Evolutionary conservation across 805 yeast species (phyloP).

Genomic region (Spathaspora hagerdaliae): DNA sequence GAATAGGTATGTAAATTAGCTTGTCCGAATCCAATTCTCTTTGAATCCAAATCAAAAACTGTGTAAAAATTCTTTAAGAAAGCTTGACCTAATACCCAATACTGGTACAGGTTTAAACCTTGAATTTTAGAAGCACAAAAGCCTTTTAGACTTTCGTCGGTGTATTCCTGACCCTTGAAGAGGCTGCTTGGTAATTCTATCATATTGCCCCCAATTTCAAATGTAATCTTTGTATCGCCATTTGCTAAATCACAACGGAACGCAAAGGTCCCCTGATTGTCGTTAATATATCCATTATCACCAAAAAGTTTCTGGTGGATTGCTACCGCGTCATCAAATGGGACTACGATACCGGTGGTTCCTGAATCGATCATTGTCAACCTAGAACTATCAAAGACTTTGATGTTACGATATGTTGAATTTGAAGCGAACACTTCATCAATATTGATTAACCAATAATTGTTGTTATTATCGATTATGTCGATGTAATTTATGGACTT

Average conservation of each 20-base stretch:
- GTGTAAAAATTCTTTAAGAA: slow-evolving; percentile 54
- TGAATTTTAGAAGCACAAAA: slow-evolving; percentile 64
- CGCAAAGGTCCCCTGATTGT: slow-evolving; percentile 56
- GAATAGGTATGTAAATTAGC: background rate
- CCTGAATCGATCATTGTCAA: slow-evolving; percentile 61
- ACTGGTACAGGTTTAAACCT: slow-evolving; percentile 39
- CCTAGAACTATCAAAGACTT: slow-evolving; percentile 14
- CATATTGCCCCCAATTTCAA: slow-evolving; percentile 41
- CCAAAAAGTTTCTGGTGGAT: slow-evolving; percentile 48
- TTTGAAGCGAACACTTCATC: slow-evolving; percentile 27
- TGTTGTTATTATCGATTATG: slow-evolving; percentile 25
- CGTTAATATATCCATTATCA: slow-evolving; percentile 41
- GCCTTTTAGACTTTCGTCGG: slow-evolving; percentile 33
- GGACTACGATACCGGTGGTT: slow-evolving; percentile 57
- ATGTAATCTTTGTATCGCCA: slow-evolving; percentile 18
- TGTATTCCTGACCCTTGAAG: slow-evolving; percentile 49
- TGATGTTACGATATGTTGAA: slow-evolving; percentile 8
- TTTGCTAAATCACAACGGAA: slow-evolving; percentile 50
- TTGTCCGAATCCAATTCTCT: slow-evolving; percentile 47
- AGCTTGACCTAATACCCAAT: slow-evolving; percentile 65
- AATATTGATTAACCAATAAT: slow-evolving; percentile 52
- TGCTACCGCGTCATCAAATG: slow-evolving; percentile 49
- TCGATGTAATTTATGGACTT: slow-evolving; percentile 41
- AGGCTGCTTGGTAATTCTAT: slow-evolving; percentile 39
- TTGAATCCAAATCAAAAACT: slow-evolving; percentile 52